A percentile compares a stretch with the other conserved stretches of the same genome.
These are phyloP conservation scores for Hypoxylon fuscum DNA, from an alignment of 495 filamentous ascomycete species.

Conservation along the genomic window DNA sequence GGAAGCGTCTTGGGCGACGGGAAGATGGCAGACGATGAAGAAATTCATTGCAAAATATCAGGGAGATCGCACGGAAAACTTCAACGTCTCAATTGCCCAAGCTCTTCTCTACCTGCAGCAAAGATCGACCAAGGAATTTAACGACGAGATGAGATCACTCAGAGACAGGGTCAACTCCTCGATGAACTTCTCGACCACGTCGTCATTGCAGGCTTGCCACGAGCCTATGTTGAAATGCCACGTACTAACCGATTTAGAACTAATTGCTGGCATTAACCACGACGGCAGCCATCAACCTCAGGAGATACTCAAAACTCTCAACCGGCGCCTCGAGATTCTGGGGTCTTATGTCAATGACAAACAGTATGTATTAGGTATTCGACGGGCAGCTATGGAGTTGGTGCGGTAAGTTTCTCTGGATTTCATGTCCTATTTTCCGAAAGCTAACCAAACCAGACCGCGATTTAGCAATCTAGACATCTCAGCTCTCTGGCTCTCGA, in stretches of 20 bases:
- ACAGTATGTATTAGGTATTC: constrained; percentile 89
- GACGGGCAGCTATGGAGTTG: constrained; percentile 85
- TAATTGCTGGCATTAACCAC: constrained; percentile 66
- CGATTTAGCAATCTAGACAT: constrained; percentile 71
- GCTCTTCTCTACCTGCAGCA: constrained; percentile 72
- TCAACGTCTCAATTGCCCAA: constrained; percentile 81
- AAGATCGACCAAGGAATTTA: constrained; percentile 63
- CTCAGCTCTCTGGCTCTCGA: constrained; percentile 85
- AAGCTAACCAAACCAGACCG: constrained; percentile 53
- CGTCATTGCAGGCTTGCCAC: constrained; percentile 83
- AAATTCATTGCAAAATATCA: constrained; percentile 67
- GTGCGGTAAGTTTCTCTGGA: constrained; percentile 59
- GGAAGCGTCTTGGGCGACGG: constrained; percentile 90
- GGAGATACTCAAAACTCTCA: constrained; percentile 66
- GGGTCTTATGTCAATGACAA: constrained; percentile 90
- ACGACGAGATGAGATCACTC: constrained; percentile 66
- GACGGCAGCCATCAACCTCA: constrained; percentile 48
- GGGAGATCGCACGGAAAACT: constrained; percentile 69
- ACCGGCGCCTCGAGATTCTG: constrained; percentile 80
- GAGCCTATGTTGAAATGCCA: constrained; percentile 85
- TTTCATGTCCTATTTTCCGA: constrained; percentile 7
- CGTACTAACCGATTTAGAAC: constrained; percentile 85
- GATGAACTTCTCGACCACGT: constrained; percentile 75
- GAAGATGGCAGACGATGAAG: constrained; percentile 78
- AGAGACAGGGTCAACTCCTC: constrained; percentile 75